Evolutionary conservation across 208 protist genomes (phyloP).

Genomic region (Trypanosoma vivax): DNA sequence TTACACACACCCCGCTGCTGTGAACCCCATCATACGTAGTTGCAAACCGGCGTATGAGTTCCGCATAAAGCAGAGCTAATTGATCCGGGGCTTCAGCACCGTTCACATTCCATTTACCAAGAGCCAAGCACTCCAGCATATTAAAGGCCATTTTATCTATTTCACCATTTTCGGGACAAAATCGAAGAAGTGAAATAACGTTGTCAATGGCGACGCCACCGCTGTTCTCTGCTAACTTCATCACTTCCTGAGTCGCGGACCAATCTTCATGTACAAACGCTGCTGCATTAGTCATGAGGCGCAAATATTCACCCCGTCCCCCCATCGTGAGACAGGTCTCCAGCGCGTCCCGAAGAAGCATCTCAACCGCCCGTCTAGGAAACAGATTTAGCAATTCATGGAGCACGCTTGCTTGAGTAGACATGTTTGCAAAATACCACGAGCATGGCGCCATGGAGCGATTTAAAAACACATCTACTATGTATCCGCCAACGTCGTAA

Average conservation of each 20-base stretch:
- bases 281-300: background rate
- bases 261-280: background rate
- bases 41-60: slow-evolving; percentile 5
- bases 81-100: background rate
- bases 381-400: slow-evolving; percentile 9
- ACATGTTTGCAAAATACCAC: slow-evolving; percentile 15
- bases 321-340: background rate
- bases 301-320: background rate
- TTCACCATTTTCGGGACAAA: background rate
- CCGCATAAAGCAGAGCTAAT: slow-evolving; percentile 10
- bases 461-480: slow-evolving; percentile 7
- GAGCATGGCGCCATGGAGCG: background rate
- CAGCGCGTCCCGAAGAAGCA: background rate
- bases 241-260: no score
- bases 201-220: slow-evolving; percentile 2
- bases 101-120: background rate
- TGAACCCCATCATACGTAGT: background rate
- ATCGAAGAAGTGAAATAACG: slow-evolving; percentile 13
- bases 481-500: slow-evolving; percentile 3
- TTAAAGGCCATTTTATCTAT: background rate
- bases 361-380: background rate
- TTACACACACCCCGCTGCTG: no score
- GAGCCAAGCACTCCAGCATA: background rate
- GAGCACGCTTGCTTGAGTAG: background rate
- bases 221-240: background rate